Evolutionary conservation across 768 basidiomycete species (phyloP).

Genomic region (Trametes cingulata): DNA sequence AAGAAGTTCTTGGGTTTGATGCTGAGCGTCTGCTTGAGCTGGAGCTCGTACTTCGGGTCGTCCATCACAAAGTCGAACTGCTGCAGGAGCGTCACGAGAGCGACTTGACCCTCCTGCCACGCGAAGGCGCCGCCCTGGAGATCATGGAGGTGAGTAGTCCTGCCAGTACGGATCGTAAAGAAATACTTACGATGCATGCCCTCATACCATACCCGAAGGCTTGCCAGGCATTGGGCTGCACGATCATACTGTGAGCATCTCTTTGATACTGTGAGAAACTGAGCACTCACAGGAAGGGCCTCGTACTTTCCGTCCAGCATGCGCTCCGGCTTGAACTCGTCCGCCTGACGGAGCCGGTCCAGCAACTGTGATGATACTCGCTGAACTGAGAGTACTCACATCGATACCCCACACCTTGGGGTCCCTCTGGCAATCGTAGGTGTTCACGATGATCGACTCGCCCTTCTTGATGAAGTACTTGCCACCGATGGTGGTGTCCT

Average conservation of each 20-base stretch:
- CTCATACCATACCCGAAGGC: conserved; percentile 35
- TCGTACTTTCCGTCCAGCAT: conserved; percentile 53
- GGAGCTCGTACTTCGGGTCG: conserved; percentile 45
- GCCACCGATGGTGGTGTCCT: conserved; percentile 41
- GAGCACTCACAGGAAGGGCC: conserved; percentile 37
- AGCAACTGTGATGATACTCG: neutral
- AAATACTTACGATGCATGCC: conserved; percentile 25
- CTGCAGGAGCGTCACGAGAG: conserved; percentile 44
- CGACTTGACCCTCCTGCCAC: conserved; percentile 47
- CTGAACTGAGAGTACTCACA: conserved; percentile 30
- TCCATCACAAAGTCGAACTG: conserved; percentile 46
- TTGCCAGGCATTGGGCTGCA: conserved; percentile 44
- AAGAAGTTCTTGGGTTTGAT: conserved; percentile 47
- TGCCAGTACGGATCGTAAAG: neutral
- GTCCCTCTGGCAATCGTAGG: conserved; percentile 39
- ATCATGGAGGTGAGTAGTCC: neutral
- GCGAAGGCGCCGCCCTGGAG: conserved; percentile 44
- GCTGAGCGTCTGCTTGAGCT: conserved; percentile 47
- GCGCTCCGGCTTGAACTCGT: conserved; percentile 46
- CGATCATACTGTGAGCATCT: neutral
- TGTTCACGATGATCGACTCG: conserved; percentile 31
- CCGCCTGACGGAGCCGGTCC: conserved; percentile 22
- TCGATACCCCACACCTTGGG: conserved; percentile 48
- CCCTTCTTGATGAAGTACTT: conserved; percentile 43
- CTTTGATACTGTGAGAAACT: neutral